These are phyloP conservation scores for Cenchrus purpureus DNA, from an alignment of 176 grass and related monocot genomes.

Conservation along the genomic window DNA sequence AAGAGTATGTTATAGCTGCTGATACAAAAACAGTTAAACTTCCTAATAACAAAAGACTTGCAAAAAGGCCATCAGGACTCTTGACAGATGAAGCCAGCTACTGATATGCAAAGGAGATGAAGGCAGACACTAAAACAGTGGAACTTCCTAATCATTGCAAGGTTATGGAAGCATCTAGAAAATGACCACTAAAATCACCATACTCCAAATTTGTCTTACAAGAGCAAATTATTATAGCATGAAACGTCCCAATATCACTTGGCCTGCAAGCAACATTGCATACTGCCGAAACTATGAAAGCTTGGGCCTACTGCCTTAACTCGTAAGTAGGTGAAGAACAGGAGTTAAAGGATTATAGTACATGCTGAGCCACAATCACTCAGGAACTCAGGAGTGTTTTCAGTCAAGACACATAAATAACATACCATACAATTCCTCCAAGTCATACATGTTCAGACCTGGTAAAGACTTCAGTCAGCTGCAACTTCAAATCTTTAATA, in stretches of 20 bases:
- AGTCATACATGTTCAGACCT: background rate
- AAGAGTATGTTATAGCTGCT: slow-evolving; percentile 4
- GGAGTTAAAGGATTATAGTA: background rate
- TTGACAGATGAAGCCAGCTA: background rate
- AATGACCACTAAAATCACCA: background rate
- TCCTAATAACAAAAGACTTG: slow-evolving; percentile 11
- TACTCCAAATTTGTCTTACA: background rate
- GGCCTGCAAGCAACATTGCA: background rate
- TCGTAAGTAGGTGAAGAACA: background rate
- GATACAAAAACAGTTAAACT: slow-evolving; percentile 1
- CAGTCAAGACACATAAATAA: background rate
- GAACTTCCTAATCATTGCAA: background rate
- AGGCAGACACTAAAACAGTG: background rate
- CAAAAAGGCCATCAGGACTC: background rate
- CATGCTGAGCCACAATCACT: background rate
- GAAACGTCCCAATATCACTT: background rate
- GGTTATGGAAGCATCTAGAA: background rate
- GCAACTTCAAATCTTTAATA: background rate
- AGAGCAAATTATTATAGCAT: background rate
- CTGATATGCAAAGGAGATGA: background rate
- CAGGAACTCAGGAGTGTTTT: slow-evolving; percentile 16
- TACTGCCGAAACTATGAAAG: background rate
- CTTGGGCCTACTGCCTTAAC: background rate
- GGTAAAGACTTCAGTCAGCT: background rate
- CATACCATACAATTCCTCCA: background rate